Evolutionary conservation across 441 rosid species (phyloP).

Genomic region (Bruguiera hainesii): DNA sequence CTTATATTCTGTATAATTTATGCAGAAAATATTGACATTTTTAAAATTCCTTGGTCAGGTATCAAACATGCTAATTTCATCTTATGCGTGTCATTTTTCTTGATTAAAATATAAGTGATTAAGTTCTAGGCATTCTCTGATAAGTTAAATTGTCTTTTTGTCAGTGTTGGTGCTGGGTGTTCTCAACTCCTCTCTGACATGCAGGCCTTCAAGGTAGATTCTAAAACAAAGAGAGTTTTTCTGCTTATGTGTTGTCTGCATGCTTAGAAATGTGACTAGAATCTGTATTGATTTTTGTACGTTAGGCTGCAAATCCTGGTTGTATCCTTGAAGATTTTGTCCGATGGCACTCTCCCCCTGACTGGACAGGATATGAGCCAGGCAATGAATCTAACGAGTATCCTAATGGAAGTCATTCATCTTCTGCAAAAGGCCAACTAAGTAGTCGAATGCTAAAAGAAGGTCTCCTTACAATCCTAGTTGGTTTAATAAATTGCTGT

Average conservation of each 20-base stretch:
- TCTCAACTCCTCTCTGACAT: slow-evolving; percentile 98
- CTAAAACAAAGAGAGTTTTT: slow-evolving; percentile 14
- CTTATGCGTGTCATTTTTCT: not conserved
- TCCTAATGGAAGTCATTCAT: slow-evolving; percentile 31
- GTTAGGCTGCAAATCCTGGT: slow-evolving; percentile 97
- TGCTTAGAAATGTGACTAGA: slow-evolving; percentile 11
- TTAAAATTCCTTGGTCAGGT: not conserved
- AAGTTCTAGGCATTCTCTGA: slow-evolving; percentile 11
- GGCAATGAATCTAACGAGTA: slow-evolving; percentile 43
- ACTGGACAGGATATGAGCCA: slow-evolving; percentile 75
- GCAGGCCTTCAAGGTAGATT: slow-evolving; percentile 96
- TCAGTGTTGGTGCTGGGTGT: slow-evolving; percentile 99
- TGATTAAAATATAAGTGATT: not conserved
- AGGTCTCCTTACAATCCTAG: slow-evolving; percentile 46
- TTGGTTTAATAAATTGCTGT: slow-evolving; percentile 11
- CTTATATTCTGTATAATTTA: too few relatives aligned
- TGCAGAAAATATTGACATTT: not conserved
- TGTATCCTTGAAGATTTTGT: slow-evolving; percentile 98
- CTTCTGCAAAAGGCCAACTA: slow-evolving; percentile 66
- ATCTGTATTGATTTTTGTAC: slow-evolving; percentile 4
- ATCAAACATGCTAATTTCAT: not conserved
- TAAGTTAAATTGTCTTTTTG: slow-evolving; percentile 23
- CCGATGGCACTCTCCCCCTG: slow-evolving; percentile 99
- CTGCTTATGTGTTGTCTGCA: slow-evolving; percentile 6
- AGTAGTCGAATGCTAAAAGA: slow-evolving; percentile 94